Base-by-base conservation (phyloP, 2,329 filamentous ascomycete species). In the Xylariaceae sp. region DNA sequence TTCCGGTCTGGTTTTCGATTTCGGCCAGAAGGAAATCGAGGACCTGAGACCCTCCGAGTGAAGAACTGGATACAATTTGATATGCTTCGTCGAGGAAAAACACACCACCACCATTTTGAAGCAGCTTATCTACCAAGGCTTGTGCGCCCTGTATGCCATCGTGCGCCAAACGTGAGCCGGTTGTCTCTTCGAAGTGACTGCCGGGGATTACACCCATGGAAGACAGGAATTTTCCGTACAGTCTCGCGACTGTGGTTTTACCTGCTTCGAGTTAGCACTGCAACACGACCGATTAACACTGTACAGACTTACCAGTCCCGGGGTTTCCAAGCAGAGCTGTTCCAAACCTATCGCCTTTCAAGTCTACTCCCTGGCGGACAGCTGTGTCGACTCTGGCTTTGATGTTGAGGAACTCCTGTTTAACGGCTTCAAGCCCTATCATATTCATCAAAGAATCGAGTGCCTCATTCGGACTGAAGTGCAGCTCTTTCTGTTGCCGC, bases 81-180 rank as follows among this genome's bases (percentile, higher is more conserved):
- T 93, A 92, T 0, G 89, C 88, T 70, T 93, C 89, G 61, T 93
- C 89, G 18, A 93, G 87, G 67, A 93, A 92, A 1, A 90, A 67
- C 0, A 86, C 86, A 0, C 89, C 89, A 0, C 88, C 89, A 0
- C 82, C 85, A 4, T 0, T 73, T 23, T 55, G 23, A 10, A 55
- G 58, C 9, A 59, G 49, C 4, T 17, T 56, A 47, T 59, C 57
- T 49, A 59, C 18, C 6, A 55, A 52, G 4, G 49, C 42, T 9
- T 59, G 39, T 2, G 53, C 49, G 5, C 53, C 57, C 37, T 59
- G 58, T 0, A 90, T 81, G 0, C 88, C 88, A 0, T 80, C 77
- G 54, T 82, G 83, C 0, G 88, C 84, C 0, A 93, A 77, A 15
- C 79, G 77, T 0, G 88, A 83, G 0, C 88, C 89, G 0, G 88